Percentiles rank a stretch among this genome's conserved stretches.
These are phyloP conservation scores for Wilcoxina mikolae DNA, from an alignment of 495 filamentous ascomycete species.

Conservation along the genomic window DNA sequence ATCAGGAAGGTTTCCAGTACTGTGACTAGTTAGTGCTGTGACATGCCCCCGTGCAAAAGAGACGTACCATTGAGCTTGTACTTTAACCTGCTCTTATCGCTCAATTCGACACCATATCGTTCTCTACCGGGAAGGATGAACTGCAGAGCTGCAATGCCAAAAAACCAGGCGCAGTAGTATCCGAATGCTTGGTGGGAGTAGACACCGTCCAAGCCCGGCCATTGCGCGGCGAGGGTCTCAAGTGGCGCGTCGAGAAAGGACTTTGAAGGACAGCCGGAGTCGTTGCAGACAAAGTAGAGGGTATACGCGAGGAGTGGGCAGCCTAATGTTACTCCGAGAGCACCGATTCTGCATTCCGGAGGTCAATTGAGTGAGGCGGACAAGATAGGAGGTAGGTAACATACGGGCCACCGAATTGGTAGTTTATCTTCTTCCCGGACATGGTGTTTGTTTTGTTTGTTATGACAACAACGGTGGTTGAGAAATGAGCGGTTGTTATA, in stretches of 20 bases:
- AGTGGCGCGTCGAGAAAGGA: constrained; percentile 64
- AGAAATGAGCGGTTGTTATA: background rate
- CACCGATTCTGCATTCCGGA: constrained; percentile 49
- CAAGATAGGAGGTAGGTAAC: constrained; percentile 29
- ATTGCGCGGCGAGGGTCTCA: constrained; percentile 48
- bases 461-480: background rate
- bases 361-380: constrained; percentile 13
- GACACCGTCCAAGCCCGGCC: constrained; percentile 38
- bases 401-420: constrained; percentile 83
- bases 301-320: constrained; percentile 62
- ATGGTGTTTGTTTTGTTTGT: background rate
- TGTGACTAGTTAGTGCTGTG: constrained; percentile 9
- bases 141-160: constrained; percentile 59
- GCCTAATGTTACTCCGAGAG: constrained; percentile 55
- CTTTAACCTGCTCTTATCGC: constrained; percentile 56
- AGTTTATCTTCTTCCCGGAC: constrained; percentile 33
- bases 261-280: constrained; percentile 80
- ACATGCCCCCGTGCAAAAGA: background rate
- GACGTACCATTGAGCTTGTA: constrained; percentile 77
- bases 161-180: constrained; percentile 63
- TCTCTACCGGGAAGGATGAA: constrained; percentile 63
- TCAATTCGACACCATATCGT: constrained; percentile 52
- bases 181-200: constrained; percentile 43
- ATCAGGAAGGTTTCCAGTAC: constrained; percentile 64
- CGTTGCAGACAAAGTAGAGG: constrained; percentile 78